These are phyloP conservation scores for Paecilomyces niveus DNA, from an alignment of 2,329 filamentous ascomycete species.

Conservation along the genomic window DNA sequence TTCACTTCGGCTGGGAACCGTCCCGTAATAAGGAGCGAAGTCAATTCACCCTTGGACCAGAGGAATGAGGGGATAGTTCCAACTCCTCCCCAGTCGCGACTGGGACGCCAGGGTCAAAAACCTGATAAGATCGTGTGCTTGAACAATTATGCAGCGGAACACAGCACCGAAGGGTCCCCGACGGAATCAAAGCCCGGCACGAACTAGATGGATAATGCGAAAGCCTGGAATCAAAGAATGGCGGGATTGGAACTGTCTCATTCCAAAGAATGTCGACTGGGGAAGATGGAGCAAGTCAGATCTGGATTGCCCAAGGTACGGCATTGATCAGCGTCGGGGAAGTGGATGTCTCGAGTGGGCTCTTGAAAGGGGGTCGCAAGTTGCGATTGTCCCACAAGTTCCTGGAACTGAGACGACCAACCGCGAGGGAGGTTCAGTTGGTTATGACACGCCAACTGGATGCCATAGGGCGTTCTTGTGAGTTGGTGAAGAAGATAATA, in stretches of 20 bases:
- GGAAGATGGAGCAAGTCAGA: background rate
- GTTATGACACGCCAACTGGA: background rate
- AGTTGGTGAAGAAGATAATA: background rate
- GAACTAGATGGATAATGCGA: background rate
- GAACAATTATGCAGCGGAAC: background rate
- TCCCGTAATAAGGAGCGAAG: background rate
- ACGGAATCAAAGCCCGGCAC: background rate
- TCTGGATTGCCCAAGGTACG: background rate
- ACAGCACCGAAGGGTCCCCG: background rate
- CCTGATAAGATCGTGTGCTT: background rate
- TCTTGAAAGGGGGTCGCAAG: background rate
- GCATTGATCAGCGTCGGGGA: background rate
- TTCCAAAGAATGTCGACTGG: background rate
- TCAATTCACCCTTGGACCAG: background rate
- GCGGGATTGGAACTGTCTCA: background rate
- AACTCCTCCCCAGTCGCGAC: background rate
- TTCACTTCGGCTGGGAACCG: background rate
- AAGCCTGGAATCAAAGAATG: background rate
- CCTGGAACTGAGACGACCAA: background rate
- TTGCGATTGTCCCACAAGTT: background rate
- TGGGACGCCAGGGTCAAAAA: background rate
- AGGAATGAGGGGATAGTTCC: background rate
- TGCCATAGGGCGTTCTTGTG: background rate
- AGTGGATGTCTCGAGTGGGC: background rate
- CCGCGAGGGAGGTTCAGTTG: background rate